Percentiles rank a stretch among this genome's conserved stretches.
phyloP scores from a whole-genome alignment of 192 early-diverging fungal species.

The Nowakowskiella sp. region DNA sequence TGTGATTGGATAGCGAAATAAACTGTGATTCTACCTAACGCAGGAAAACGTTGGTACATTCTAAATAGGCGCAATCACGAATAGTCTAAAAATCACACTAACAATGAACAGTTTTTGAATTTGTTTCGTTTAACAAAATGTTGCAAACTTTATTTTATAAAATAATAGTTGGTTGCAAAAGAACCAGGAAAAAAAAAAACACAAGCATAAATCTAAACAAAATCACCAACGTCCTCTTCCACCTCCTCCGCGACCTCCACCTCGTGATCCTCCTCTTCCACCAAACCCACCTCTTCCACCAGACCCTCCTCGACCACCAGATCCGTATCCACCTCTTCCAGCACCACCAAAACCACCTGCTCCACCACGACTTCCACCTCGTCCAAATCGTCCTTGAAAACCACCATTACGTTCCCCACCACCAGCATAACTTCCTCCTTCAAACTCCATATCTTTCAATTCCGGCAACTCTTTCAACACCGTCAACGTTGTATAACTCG shows the following conservation, averaged over 20 bases:
- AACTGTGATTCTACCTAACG: no score
- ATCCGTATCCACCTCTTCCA: conserved; percentile 13
- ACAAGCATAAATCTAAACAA: no score
- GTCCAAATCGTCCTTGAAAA: conserved; percentile 32
- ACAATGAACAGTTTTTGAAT: no score
- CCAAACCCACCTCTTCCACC: conserved; percentile 41
- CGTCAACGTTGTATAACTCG: conserved; percentile 56
- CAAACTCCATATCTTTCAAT: conserved; percentile 45
- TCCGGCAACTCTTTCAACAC: conserved; percentile 72
- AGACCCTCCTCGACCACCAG: conserved; percentile 29
- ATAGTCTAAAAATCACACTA: no score
- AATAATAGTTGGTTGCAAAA: no score
- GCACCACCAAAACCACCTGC: conserved; percentile 25
- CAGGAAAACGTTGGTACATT: no score
- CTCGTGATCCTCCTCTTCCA: conserved; percentile 36
- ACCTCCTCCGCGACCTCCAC: conserved; percentile 28
- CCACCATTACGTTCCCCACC: conserved; percentile 34
- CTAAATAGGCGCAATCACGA: no score
- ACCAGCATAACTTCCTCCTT: conserved; percentile 23
- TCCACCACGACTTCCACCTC: conserved; percentile 34
- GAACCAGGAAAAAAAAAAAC: no score
- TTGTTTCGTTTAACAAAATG: no score
- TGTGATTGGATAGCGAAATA: no score
- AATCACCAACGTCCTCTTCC: conserved; percentile 32
- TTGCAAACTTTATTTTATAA: no score